phyloP scores from a whole-genome alignment of 441 rosid genomes.

The Flueggea neowawraea region DNA sequence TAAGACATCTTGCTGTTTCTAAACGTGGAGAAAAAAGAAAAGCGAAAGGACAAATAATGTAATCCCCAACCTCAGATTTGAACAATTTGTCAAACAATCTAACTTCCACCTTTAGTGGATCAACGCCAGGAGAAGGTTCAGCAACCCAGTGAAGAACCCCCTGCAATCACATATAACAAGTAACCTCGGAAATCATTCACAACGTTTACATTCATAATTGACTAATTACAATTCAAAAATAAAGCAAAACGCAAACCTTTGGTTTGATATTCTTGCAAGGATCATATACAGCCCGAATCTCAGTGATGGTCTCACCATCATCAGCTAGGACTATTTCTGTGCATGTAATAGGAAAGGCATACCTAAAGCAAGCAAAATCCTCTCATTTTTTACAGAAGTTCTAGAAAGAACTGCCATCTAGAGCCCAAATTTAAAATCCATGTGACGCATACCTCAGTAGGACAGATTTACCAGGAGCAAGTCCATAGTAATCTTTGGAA shows the following conservation, averaged over 20 bases:
- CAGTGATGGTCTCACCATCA: conserved; percentile 75
- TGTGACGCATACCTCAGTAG: conserved; percentile 55
- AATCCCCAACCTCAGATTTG: conserved; percentile 64
- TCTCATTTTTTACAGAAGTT: too few species aligned
- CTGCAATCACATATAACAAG: conserved; percentile 23
- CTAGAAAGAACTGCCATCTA: too few species aligned
- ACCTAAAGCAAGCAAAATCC: conserved; percentile 38
- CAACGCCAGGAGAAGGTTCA: conserved; percentile 55
- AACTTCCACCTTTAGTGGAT: conserved; percentile 79
- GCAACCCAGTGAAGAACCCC: conserved; percentile 98
- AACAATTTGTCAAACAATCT: conserved; percentile 88
- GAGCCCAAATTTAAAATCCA: too few species aligned
- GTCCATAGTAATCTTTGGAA: conserved; percentile 93
- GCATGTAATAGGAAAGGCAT: conserved; percentile 91
- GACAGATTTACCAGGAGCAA: conserved; percentile 91
- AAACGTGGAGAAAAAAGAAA: neutral
- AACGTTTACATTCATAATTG: too few species aligned
- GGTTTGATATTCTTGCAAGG: conserved; percentile 78
- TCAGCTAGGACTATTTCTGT: conserved; percentile 73
- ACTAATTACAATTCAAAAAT: neutral
- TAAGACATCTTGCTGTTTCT: conserved; percentile 9
- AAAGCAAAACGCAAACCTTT: conserved; percentile 44
- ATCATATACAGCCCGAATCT: conserved; percentile 87
- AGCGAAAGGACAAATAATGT: neutral
- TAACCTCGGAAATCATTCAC: neutral